A percentile compares a stretch with the other conserved stretches of the same genome.
Conservation (phyloP, 1,284 basidiomycete genomes). For the Cryptococcus sp. region DNA sequence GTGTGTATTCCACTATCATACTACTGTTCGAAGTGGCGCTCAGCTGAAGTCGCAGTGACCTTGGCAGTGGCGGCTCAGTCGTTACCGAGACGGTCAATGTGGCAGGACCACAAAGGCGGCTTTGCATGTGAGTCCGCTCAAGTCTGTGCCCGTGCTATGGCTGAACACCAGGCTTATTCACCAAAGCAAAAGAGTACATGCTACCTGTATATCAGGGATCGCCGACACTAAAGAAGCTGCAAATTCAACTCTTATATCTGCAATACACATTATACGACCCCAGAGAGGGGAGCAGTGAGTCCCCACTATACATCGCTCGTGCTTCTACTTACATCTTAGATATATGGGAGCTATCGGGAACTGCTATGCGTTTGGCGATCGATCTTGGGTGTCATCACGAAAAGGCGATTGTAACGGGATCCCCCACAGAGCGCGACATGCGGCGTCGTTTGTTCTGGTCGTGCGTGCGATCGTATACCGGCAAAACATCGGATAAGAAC, state of each 20-base stretch:
- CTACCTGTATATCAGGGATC: not conserved
- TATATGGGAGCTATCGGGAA: conserved; percentile 1
- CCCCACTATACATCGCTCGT: too few species aligned
- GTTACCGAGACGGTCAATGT: not conserved
- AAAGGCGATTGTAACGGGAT: not conserved
- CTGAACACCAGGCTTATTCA: not conserved
- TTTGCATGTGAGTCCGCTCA: not conserved
- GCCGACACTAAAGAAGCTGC: not conserved
- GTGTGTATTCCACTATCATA: not conserved
- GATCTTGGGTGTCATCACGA: conserved; percentile 1
- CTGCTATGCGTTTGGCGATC: not conserved
- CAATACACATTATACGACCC: conserved; percentile 1
- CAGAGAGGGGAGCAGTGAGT: not conserved
- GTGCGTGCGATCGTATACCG: too few species aligned
- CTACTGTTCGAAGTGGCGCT: not conserved
- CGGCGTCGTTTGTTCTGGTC: conserved; percentile 1
- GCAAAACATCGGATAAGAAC: too few species aligned
- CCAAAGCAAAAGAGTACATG: not conserved
- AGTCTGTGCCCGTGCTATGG: not conserved
- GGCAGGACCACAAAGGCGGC: too few species aligned
- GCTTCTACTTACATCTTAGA: not conserved
- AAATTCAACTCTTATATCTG: not conserved
- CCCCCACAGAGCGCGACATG: not conserved
- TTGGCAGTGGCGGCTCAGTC: not conserved
- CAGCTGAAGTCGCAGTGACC: not conserved